A percentile compares a stretch with the other conserved stretches of the same genome.
Conservation (phyloP, 2,329 filamentous ascomycete genomes). For the Arthrobotrys pseudoclavata region DNA sequence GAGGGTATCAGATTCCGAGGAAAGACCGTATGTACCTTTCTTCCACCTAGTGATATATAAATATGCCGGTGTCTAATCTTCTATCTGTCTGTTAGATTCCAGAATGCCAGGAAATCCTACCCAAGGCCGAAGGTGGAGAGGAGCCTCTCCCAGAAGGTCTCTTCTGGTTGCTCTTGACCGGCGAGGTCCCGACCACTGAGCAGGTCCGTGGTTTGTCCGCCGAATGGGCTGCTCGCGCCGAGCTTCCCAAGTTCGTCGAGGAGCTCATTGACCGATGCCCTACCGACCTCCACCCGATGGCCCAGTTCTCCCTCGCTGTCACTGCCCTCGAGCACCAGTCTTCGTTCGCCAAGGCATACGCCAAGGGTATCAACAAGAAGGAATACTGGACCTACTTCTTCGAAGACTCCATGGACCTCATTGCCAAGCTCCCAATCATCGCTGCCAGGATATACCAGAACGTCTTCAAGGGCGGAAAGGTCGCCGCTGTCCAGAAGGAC, state of each 20-base stretch:
- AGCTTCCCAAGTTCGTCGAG: slow-evolving; percentile 97
- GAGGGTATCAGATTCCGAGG: slow-evolving; percentile 99
- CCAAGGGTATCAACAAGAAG: slow-evolving; percentile 99
- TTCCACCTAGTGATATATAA: neutral
- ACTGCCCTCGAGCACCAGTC: slow-evolving; percentile 99
- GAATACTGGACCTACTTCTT: slow-evolving; percentile 99
- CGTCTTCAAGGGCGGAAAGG: slow-evolving; percentile 99
- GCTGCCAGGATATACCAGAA: slow-evolving; percentile 99
- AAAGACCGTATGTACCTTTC: slow-evolving; percentile 76
- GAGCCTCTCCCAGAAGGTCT: slow-evolving; percentile 99
- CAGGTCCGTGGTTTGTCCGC: slow-evolving; percentile 98
- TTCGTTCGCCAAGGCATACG: slow-evolving; percentile 97
- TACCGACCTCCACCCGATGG: slow-evolving; percentile 98
- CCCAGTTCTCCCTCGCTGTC: slow-evolving; percentile 97
- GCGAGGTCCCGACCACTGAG: slow-evolving; percentile 96
- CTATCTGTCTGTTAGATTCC: slow-evolving; percentile 75
- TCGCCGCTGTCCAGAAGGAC: slow-evolving; percentile 94
- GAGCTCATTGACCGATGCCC: slow-evolving; percentile 99
- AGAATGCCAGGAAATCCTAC: slow-evolving; percentile 96
- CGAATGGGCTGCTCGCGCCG: slow-evolving; percentile 97
- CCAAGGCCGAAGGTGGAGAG: slow-evolving; percentile 94
- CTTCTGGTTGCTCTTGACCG: slow-evolving; percentile 99
- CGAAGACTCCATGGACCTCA: slow-evolving; percentile 99
- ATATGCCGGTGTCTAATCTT: neutral
- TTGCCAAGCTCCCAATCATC: slow-evolving; percentile 98